Evolutionary conservation across 352 stramenopile genomes (phyloP).

Genomic region (Phytophthora cajani): DNA sequence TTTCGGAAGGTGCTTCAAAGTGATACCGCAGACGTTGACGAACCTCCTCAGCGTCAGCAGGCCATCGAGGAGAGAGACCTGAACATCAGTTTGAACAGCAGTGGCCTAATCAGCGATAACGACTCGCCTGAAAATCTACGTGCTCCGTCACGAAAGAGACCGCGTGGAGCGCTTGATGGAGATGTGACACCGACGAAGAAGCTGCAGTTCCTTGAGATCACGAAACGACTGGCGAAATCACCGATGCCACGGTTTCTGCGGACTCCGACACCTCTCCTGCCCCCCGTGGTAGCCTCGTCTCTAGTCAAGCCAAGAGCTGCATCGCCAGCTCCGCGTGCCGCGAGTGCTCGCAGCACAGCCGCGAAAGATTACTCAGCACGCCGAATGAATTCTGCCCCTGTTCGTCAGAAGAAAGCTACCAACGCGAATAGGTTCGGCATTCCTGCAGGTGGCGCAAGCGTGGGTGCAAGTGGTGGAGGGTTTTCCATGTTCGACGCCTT

Average conservation of each 20-base stretch:
- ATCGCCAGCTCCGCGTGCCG: conserved; percentile 25
- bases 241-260: conserved; percentile 48
- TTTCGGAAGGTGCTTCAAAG: conserved; percentile 53
- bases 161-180: conserved; percentile 14
- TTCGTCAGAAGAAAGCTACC: conserved; percentile 49
- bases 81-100: conserved; percentile 49
- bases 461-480: conserved; percentile 18
- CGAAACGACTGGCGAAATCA: conserved; percentile 47
- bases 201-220: conserved; percentile 51
- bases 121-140: conserved; percentile 41
- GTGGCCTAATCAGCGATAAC: conserved; percentile 32
- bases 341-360: conserved; percentile 25
- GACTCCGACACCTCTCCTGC: conserved; percentile 43
- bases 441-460: conserved; percentile 27
- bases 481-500: conserved; percentile 82
- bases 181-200: conserved; percentile 45
- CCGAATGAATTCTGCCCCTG: conserved; percentile 48
- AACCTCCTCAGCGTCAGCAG: conserved; percentile 17
- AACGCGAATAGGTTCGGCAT: conserved; percentile 47
- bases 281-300: conserved; percentile 34
- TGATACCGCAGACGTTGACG: conserved; percentile 13
- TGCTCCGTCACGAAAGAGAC: conserved; percentile 38
- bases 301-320: conserved; percentile 29
- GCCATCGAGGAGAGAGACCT: conserved; percentile 36
- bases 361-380: conserved; percentile 40